These are phyloP conservation scores for Cichorium intybus DNA, from an alignment of 140 eudicot genomes.

Conservation along the genomic window DNA sequence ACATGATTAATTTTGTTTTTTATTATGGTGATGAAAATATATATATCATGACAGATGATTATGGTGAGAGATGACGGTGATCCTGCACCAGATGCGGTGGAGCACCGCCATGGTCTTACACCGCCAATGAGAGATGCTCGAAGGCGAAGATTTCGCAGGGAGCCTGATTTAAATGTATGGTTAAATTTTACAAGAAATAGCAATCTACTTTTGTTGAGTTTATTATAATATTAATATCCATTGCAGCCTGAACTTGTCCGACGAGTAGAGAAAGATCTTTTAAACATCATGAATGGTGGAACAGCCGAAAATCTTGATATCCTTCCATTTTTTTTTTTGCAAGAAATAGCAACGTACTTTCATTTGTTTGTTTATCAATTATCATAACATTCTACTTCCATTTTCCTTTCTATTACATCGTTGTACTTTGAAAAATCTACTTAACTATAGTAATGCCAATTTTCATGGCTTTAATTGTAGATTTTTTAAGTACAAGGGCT, in stretches of 20 bases:
- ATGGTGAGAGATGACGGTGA: constrained; percentile 75
- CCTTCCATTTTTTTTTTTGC: constrained; percentile 40
- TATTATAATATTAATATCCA: constrained; percentile 3
- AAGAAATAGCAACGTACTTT: neutral
- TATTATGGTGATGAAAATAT: constrained; percentile 1
- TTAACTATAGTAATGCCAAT: neutral
- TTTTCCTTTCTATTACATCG: too few relatives aligned
- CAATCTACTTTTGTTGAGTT: neutral
- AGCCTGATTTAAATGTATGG: constrained; percentile 74
- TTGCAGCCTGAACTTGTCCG: constrained; percentile 94
- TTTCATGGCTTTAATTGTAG: neutral
- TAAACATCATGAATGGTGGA: constrained; percentile 85
- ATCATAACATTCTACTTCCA: too few relatives aligned
- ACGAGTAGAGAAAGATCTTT: constrained; percentile 79
- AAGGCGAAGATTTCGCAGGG: constrained; percentile 83
- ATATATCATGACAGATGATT: constrained; percentile 52
- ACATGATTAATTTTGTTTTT: constrained; percentile 4
- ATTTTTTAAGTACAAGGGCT: too few relatives aligned
- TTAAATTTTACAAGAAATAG: neutral
- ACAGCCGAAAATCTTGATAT: constrained; percentile 74
- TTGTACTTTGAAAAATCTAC: too few relatives aligned
- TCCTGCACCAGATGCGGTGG: constrained; percentile 67
- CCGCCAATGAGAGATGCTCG: constrained; percentile 94
- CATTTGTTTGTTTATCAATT: neutral
- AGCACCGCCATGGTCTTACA: constrained; percentile 86